A percentile compares a stretch with the other conserved stretches of the same genome.
phyloP scores from a whole-genome alignment of 805 yeast species.

The Candida sithepensis region DNA sequence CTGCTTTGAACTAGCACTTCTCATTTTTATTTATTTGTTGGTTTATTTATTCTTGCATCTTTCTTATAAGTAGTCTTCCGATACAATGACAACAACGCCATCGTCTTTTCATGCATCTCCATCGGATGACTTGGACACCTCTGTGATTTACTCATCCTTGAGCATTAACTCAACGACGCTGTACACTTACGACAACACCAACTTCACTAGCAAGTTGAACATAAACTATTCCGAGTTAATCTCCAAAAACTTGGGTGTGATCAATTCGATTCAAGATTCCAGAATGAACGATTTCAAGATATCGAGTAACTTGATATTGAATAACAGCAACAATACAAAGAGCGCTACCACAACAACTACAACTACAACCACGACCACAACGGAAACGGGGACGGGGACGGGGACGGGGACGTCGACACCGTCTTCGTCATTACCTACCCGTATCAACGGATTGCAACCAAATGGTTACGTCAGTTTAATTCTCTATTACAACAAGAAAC shows the following conservation, averaged over 20 bases:
- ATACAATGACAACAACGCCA: background rate
- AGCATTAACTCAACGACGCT: conserved; percentile 53
- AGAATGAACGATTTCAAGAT: conserved; percentile 27
- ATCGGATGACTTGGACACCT: conserved; percentile 8
- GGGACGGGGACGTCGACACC: too few relatives aligned
- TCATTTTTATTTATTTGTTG: too few relatives aligned
- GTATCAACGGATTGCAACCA: conserved; percentile 20
- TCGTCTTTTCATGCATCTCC: background rate
- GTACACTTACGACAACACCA: conserved; percentile 52
- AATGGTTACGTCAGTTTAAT: conserved; percentile 20
- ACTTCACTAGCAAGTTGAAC: conserved; percentile 37
- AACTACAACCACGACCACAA: conserved; percentile 23
- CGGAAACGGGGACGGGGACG: background rate
- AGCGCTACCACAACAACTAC: too few relatives aligned
- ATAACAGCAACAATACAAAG: conserved; percentile 1
- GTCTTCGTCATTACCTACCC: background rate
- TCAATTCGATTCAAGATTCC: conserved; percentile 42
- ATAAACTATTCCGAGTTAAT: conserved; percentile 52
- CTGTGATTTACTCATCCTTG: conserved; percentile 27
- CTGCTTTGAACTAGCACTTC: too few relatives aligned
- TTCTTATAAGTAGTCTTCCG: background rate
- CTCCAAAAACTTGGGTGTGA: conserved; percentile 50
- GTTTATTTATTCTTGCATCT: too few relatives aligned
- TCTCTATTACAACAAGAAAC: conserved; percentile 48
- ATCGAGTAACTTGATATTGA: conserved; percentile 18